phyloP scores from a whole-genome alignment of 495 filamentous ascomycete species.

The Daldinia bambusicola region DNA sequence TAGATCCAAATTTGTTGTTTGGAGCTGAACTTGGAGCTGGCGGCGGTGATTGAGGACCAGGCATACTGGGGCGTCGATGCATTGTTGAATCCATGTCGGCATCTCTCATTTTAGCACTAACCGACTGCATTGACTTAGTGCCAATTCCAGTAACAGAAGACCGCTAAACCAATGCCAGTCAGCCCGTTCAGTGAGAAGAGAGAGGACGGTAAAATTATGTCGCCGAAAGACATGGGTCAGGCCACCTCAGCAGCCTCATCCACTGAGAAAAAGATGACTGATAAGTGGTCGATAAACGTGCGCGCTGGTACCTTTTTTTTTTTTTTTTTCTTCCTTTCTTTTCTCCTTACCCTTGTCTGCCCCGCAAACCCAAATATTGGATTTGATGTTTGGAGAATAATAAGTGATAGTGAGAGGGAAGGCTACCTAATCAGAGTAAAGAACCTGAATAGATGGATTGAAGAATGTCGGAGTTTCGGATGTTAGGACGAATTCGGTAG shows the following conservation, averaged over 20 bases:
- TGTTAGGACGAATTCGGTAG: conserved; percentile 7
- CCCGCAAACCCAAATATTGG: conserved; percentile 35
- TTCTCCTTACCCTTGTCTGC: conserved; percentile 23
- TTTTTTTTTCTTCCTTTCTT: conserved; percentile 6
- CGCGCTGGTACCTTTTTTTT: conserved; percentile 25
- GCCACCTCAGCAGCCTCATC: conserved; percentile 50
- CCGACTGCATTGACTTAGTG: conserved; percentile 26
- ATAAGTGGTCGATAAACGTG: conserved; percentile 29
- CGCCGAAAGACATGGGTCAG: conserved; percentile 47
- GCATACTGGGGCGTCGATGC: conserved; percentile 38
- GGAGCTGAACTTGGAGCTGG: conserved; percentile 26
- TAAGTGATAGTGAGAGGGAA: background rate
- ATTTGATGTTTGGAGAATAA: conserved; percentile 8
- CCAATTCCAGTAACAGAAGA: conserved; percentile 28
- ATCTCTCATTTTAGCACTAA: conserved; percentile 45
- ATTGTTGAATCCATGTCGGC: conserved; percentile 43
- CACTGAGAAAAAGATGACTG: conserved; percentile 16
- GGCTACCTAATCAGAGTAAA: background rate
- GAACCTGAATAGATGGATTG: background rate
- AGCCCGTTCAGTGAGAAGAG: conserved; percentile 27
- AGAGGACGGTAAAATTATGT: conserved; percentile 47
- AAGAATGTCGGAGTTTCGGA: conserved; percentile 11
- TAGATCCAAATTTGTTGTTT: conserved; percentile 37
- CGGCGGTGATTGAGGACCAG: conserved; percentile 38
- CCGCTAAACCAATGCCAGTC: conserved; percentile 30